Conservation (phyloP, 1,139 yeast species). For the Pichia inconspicua region DNA sequence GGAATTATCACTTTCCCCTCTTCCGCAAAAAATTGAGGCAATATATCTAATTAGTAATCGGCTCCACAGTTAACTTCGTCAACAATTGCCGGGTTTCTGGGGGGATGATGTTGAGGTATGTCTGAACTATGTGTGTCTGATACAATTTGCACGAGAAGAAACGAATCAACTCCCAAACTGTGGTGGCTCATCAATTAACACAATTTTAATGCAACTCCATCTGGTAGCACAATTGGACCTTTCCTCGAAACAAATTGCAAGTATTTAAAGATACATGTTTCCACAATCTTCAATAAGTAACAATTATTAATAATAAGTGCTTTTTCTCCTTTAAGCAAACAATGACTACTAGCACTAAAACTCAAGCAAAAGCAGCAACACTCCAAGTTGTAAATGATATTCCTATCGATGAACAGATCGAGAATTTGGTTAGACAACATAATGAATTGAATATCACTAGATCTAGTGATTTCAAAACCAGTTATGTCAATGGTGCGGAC, state of each 20-base stretch:
- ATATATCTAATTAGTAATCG: too few species aligned
- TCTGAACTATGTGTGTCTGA: background rate
- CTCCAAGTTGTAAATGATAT: constrained; percentile 1
- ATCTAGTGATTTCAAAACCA: background rate
- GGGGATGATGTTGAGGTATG: background rate
- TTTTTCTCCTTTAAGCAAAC: background rate
- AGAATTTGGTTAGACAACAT: constrained; percentile 27
- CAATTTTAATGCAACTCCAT: background rate
- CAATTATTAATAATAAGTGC: too few species aligned
- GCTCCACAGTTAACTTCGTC: too few species aligned
- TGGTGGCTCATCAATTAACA: background rate
- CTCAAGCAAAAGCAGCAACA: background rate
- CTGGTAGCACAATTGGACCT: background rate
- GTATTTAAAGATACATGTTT: too few species aligned
- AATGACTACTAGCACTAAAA: background rate
- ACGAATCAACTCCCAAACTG: background rate
- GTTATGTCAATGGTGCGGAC: constrained; percentile 18
- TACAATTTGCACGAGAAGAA: too few species aligned
- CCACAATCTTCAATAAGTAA: too few species aligned
- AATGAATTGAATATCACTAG: constrained; percentile 27
- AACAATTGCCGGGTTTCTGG: background rate
- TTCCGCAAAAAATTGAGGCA: too few species aligned
- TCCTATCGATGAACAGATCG: constrained; percentile 35
- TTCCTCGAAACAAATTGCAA: too few species aligned
- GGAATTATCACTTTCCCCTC: too few species aligned